Evolutionary conservation across 176 grass and related monocot genomes (phyloP).

Genomic region (Otatea glauca): DNA sequence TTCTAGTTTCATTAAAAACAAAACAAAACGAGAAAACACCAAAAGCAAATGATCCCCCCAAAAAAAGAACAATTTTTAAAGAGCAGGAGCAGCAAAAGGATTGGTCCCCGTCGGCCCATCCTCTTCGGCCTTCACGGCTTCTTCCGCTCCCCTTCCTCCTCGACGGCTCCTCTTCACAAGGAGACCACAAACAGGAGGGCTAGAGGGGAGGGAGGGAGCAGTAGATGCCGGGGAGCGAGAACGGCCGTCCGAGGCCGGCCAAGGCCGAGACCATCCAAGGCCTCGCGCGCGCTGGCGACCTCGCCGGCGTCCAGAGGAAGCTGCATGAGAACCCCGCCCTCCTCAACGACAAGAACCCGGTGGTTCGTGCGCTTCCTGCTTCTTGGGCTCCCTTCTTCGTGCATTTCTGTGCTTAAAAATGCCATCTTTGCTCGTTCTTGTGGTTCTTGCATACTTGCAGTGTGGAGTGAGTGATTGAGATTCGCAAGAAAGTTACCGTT

Average conservation of each 20-base stretch:
- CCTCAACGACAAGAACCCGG: conserved; percentile 83
- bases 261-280: conserved; percentile 70
- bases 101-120: conserved; percentile 35
- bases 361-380: conserved; percentile 48
- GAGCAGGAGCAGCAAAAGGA: conserved; percentile 9
- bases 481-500: conserved; percentile 27
- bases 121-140: neutral
- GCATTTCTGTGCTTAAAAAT: conserved; percentile 18
- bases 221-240: conserved; percentile 76
- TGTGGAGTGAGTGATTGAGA: conserved; percentile 31
- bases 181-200: neutral
- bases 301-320: conserved; percentile 74
- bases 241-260: conserved; percentile 56
- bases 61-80: conserved; percentile 20
- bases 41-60: neutral
- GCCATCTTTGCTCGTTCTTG: conserved; percentile 46
- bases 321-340: conserved; percentile 70
- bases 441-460: conserved; percentile 28
- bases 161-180: conserved; percentile 12
- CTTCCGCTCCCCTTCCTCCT: conserved; percentile 8
- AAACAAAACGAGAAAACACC: neutral
- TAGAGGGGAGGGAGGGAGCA: neutral
- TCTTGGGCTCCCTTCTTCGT: neutral
- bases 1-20: neutral
- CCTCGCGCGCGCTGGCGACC: conserved; percentile 69